These are phyloP conservation scores for Phytopythium mirpurense DNA, from an alignment of 352 stramenopile genomes.

Conservation along the genomic window DNA sequence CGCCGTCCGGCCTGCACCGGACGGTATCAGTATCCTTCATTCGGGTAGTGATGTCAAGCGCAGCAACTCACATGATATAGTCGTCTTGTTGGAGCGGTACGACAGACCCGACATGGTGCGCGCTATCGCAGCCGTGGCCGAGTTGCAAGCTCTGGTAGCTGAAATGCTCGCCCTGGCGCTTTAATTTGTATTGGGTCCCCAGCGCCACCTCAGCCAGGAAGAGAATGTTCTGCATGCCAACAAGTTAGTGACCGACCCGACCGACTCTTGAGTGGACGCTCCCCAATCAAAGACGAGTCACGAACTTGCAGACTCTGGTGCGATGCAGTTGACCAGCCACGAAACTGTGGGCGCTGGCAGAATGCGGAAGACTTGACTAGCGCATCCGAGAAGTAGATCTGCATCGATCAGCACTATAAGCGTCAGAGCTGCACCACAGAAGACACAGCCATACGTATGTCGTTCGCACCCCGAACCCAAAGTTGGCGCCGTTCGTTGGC, in stretches of 20 bases:
- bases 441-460: too few species aligned
- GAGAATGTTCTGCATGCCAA: slow-evolving; percentile 15
- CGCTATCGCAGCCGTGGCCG: slow-evolving; percentile 21
- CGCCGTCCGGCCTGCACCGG: slow-evolving; percentile 18
- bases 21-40: too few species aligned
- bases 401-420: background rate
- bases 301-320: background rate
- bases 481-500: slow-evolving; percentile 58
- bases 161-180: slow-evolving; percentile 14
- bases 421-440: background rate
- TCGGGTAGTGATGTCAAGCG: too few species aligned
- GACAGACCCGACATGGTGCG: slow-evolving; percentile 20
- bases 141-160: slow-evolving; percentile 19
- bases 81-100: slow-evolving; percentile 16
- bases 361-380: slow-evolving; percentile 48
- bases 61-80: slow-evolving; percentile 12
- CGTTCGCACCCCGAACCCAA: slow-evolving; percentile 57
- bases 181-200: slow-evolving; percentile 18
- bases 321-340: slow-evolving; percentile 52
- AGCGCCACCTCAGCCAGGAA: slow-evolving; percentile 37
- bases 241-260: background rate
- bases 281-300: too few species aligned
- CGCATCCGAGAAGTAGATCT: slow-evolving; percentile 71
- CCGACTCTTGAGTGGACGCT: too few species aligned
- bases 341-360: too few species aligned